A percentile compares a stretch with the other conserved stretches of the same genome.
Conservation (phyloP, 2,329 filamentous ascomycete genomes). For the Penicillium sp. region DNA sequence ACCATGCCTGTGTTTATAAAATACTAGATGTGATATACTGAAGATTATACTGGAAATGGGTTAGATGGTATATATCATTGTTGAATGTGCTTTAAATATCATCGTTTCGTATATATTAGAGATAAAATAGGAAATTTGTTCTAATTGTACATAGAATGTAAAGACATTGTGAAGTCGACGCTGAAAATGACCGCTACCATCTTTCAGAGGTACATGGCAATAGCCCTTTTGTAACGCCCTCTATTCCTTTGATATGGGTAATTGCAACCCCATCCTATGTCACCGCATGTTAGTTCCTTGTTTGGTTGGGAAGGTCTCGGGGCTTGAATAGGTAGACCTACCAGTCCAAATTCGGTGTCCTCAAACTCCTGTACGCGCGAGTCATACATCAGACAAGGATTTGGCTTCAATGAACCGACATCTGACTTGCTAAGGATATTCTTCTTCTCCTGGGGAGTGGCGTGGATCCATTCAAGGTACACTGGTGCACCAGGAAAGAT, state of each 20-base stretch:
- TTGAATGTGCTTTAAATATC: no score
- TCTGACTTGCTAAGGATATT: slow-evolving; percentile 6
- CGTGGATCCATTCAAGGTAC: slow-evolving; percentile 1
- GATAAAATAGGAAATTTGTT: no score
- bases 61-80: neutral
- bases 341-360: neutral
- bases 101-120: no score
- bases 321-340: neutral
- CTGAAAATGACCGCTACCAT: no score
- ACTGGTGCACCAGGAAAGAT: slow-evolving; percentile 1
- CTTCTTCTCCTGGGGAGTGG: neutral
- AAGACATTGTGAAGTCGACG: no score
- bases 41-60: neutral
- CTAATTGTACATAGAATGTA: no score
- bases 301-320: neutral
- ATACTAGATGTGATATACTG: neutral
- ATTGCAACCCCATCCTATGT: neutral
- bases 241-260: neutral
- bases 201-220: no score
- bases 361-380: neutral
- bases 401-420: neutral
- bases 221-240: no score
- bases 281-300: neutral
- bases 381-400: neutral
- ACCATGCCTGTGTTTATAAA: slow-evolving; percentile 47